Conservation (phyloP, 345 rosid genomes). For the Citrus cavaleriei region DNA sequence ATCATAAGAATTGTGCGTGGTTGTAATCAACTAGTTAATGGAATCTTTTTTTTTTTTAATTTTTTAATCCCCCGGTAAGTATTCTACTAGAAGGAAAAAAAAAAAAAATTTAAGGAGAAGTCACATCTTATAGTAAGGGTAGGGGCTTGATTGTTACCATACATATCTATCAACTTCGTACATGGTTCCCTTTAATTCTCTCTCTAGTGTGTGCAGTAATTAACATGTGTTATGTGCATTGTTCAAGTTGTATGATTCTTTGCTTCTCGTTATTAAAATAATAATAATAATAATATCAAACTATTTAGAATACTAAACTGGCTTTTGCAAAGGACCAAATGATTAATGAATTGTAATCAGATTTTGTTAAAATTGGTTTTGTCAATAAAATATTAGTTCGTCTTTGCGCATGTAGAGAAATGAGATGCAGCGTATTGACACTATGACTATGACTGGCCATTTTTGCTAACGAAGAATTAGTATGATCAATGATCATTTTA, state of each 20-base stretch:
- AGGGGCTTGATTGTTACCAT: neutral
- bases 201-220: neutral
- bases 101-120: neutral
- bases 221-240: neutral
- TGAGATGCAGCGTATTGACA: no score
- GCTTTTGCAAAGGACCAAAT: no score
- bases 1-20: slow-evolving; percentile 5
- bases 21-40: neutral
- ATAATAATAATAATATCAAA: no score
- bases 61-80: neutral
- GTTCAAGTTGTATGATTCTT: neutral
- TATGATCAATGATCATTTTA: no score
- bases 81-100: neutral
- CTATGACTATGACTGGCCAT: no score
- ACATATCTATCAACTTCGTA: neutral
- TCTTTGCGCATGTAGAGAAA: no score
- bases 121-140: neutral
- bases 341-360: no score
- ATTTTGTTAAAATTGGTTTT: no score
- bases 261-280: neutral
- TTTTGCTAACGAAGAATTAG: no score
- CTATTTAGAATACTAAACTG: no score
- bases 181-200: neutral
- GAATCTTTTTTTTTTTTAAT: neutral
- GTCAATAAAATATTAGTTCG: no score